Conservation (phyloP, 108 stramenopile species). For the Skeletonema costatum region DNA sequence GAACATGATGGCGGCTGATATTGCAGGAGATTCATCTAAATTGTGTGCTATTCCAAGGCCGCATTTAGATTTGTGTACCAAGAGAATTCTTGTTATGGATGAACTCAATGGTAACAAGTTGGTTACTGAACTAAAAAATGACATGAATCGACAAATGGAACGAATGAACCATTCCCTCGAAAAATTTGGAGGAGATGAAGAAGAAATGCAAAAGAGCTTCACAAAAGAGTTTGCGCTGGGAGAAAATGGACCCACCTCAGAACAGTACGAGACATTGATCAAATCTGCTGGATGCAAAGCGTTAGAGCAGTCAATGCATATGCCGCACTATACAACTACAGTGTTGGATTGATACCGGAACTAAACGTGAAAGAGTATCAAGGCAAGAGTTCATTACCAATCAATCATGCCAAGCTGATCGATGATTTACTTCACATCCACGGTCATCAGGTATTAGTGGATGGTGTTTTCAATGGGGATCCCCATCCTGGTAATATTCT, state of each 20-base stretch:
- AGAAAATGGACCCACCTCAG: slow-evolving; percentile 59
- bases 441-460: slow-evolving; percentile 72
- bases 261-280: slow-evolving; percentile 66
- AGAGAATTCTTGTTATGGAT: slow-evolving; percentile 85
- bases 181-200: slow-evolving; percentile 50
- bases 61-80: slow-evolving; percentile 68
- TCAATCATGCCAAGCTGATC: slow-evolving; percentile 85
- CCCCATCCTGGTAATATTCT: slow-evolving; percentile 73
- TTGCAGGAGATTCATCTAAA: slow-evolving; percentile 45
- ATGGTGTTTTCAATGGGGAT: slow-evolving; percentile 81
- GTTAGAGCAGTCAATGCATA: slow-evolving; percentile 47
- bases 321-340: slow-evolving; percentile 55
- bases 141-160: slow-evolving; percentile 55
- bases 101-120: slow-evolving; percentile 79
- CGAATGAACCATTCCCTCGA: slow-evolving; percentile 50
- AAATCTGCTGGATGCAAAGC: slow-evolving; percentile 53
- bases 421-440: slow-evolving; percentile 78
- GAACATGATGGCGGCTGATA: slow-evolving; percentile 67
- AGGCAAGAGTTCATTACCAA: slow-evolving; percentile 56
- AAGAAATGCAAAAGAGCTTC: slow-evolving; percentile 40
- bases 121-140: slow-evolving; percentile 64
- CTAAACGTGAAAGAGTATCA: slow-evolving; percentile 40
- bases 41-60: slow-evolving; percentile 70
- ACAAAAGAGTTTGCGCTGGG: slow-evolving; percentile 53
- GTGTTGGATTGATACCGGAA: slow-evolving; percentile 71